Percentiles rank a stretch among this genome's conserved stretches.
Conservation (phyloP, 2,329 filamentous ascomycete genomes). For the Pochonia chlamydosporia region DNA sequence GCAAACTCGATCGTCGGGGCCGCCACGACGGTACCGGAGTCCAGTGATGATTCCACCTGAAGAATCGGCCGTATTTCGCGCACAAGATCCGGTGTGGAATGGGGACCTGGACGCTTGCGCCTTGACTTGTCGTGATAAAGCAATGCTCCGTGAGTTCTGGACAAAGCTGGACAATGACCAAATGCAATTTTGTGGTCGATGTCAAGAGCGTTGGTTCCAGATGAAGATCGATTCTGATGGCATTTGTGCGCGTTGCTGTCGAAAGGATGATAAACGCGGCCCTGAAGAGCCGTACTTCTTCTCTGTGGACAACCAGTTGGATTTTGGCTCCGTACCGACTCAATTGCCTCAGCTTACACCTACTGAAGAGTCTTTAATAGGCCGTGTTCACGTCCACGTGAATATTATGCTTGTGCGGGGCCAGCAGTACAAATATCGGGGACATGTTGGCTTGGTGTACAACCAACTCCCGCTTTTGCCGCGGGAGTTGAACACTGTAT, state of each 20-base stretch:
- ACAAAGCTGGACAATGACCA: conserved; percentile 5
- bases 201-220: conserved; percentile 1
- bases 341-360: neutral
- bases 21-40: conserved; percentile 1
- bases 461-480: conserved; percentile 7
- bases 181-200: conserved; percentile 1
- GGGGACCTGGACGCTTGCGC: conserved; percentile 4
- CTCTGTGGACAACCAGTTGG: neutral
- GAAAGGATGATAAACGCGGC: conserved; percentile 5
- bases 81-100: conserved; percentile 7
- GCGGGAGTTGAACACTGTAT: conserved; percentile 5
- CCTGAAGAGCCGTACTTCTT: conserved; percentile 3
- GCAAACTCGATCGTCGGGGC: conserved; percentile 1
- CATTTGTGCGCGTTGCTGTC: conserved; percentile 4
- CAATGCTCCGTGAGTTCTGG: conserved; percentile 3
- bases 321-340: neutral
- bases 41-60: conserved; percentile 5
- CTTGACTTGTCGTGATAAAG: conserved; percentile 4
- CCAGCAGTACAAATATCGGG: conserved; percentile 9
- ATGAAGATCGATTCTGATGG: conserved; percentile 5
- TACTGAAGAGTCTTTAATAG: neutral
- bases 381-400: neutral
- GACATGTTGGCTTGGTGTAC: conserved; percentile 8
- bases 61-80: conserved; percentile 4
- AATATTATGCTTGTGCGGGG: neutral